Conservation (phyloP, 1,139 yeast species). For the Casaregolazyma suthepensis region DNA sequence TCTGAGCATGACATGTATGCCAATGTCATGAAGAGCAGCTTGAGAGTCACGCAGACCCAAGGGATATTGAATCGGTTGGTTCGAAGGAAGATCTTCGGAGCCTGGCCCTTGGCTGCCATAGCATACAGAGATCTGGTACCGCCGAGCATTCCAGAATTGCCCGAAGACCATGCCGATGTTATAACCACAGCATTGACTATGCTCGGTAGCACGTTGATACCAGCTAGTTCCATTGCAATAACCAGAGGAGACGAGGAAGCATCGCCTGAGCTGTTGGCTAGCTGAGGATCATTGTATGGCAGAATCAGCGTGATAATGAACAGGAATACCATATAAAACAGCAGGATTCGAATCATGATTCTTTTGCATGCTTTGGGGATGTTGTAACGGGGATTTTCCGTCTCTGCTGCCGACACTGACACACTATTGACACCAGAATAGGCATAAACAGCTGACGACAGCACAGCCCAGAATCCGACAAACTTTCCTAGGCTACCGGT, state of each 20-base stretch:
- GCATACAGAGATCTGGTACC: constrained; percentile 50
- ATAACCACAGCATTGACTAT: constrained; percentile 63
- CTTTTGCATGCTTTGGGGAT: constrained; percentile 74
- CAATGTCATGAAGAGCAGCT: constrained; percentile 33
- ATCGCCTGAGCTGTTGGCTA: constrained; percentile 27
- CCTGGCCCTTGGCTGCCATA: constrained; percentile 48
- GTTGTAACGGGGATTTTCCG: constrained; percentile 65
- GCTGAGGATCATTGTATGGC: constrained; percentile 56
- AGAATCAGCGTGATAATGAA: constrained; percentile 71
- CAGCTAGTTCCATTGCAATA: constrained; percentile 54
- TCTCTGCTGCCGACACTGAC: constrained; percentile 79
- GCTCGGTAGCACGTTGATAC: constrained; percentile 56
- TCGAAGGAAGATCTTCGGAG: constrained; percentile 46
- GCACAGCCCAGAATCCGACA: constrained; percentile 38
- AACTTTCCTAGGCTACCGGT: constrained; percentile 37
- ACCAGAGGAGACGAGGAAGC: constrained; percentile 65
- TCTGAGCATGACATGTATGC: constrained; percentile 59
- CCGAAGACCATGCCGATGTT: constrained; percentile 57
- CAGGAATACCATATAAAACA: constrained; percentile 65
- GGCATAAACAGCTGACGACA: constrained; percentile 46
- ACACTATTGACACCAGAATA: constrained; percentile 61
- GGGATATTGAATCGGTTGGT: constrained; percentile 54
- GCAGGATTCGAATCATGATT: constrained; percentile 63
- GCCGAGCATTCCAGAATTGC: constrained; percentile 60
- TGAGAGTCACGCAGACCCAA: constrained; percentile 35